These are phyloP conservation scores for Leccinum subrobustum DNA, from an alignment of 1,284 basidiomycete species.

Conservation along the genomic window DNA sequence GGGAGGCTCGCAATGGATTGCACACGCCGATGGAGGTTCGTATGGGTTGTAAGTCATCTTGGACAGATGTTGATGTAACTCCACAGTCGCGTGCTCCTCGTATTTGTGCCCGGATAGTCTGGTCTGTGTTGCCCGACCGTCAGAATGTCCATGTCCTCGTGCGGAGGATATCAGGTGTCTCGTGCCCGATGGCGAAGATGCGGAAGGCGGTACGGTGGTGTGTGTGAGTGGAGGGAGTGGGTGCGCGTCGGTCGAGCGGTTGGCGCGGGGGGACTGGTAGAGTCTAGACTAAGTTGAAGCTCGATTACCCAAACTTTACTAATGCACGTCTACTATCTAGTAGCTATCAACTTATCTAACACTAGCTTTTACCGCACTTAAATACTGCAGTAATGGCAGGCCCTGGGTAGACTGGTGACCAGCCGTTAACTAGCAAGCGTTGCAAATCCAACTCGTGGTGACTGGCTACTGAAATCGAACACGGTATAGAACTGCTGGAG, in stretches of 20 bases:
- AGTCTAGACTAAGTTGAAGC: too few relatives aligned
- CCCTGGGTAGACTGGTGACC: too few relatives aligned
- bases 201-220: constrained; percentile 45
- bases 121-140: constrained; percentile 52
- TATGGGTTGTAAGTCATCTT: constrained; percentile 1
- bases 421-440: too few relatives aligned
- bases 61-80: background rate
- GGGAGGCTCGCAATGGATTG: constrained; percentile 32
- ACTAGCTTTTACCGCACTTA: too few relatives aligned
- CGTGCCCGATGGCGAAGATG: constrained; percentile 48
- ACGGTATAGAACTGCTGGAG: too few relatives aligned
- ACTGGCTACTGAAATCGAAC: too few relatives aligned
- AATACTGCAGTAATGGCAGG: background rate
- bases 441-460: too few relatives aligned
- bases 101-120: constrained; percentile 65
- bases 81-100: constrained; percentile 53
- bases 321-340: too few relatives aligned
- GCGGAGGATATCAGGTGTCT: constrained; percentile 59
- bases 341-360: too few relatives aligned
- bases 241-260: constrained; percentile 48
- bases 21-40: constrained; percentile 34
- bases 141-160: constrained; percentile 60
- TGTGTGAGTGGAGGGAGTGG: constrained; percentile 56
- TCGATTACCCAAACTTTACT: too few relatives aligned
- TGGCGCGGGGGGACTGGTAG: constrained; percentile 34